Evolutionary conservation across 208 protist genomes (phyloP).

Genomic region (Leishmania lainsoni): DNA sequence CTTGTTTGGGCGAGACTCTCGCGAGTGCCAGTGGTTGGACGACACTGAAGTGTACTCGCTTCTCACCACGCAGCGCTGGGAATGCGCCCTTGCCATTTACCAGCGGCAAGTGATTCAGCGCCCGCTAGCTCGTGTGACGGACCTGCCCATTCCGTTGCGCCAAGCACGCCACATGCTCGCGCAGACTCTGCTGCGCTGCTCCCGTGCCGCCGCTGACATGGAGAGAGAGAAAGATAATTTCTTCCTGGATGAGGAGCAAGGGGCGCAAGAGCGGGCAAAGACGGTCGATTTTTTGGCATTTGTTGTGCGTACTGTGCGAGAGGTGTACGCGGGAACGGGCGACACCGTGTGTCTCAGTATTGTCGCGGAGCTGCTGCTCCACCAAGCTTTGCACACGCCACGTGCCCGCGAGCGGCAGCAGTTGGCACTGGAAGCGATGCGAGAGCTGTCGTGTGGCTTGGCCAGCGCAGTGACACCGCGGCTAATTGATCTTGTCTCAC

Average conservation of each 20-base stretch:
- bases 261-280: constrained; percentile 24
- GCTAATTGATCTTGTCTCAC: constrained; percentile 30
- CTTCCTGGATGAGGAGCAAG: constrained; percentile 58
- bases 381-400: constrained; percentile 25
- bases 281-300: constrained; percentile 14
- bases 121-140: constrained; percentile 35
- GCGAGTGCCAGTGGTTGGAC: constrained; percentile 68
- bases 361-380: constrained; percentile 52
- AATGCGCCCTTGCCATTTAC: constrained; percentile 51
- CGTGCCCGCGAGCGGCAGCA: constrained; percentile 22
- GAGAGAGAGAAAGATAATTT: constrained; percentile 13
- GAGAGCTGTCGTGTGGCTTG: constrained; percentile 40
- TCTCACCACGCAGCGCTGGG: constrained; percentile 34
- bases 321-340: constrained; percentile 21
- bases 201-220: constrained; percentile 2
- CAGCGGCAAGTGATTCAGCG: constrained; percentile 40
- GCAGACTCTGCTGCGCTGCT: constrained; percentile 45
- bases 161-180: constrained; percentile 51
- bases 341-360: constrained; percentile 31
- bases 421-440: constrained; percentile 57
- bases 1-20: constrained; percentile 55
- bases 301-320: constrained; percentile 21
- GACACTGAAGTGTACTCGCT: constrained; percentile 78
- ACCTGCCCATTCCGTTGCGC: constrained; percentile 65
- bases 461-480: constrained; percentile 33